phyloP scores from a whole-genome alignment of 805 yeast species.

The Saturnispora sekii region DNA sequence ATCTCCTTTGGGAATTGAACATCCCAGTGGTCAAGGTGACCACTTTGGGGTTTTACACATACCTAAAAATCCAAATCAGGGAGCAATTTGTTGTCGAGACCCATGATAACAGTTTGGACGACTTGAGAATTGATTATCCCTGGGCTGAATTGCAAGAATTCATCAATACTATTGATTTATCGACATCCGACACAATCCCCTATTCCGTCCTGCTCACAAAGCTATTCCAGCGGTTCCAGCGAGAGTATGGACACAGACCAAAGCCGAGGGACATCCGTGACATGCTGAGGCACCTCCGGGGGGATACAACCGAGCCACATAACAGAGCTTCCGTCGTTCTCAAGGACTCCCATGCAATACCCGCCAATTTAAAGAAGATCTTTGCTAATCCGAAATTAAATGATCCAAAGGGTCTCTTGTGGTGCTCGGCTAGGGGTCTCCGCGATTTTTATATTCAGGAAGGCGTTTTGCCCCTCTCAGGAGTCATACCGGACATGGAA shows the following conservation, averaged over 20 bases:
- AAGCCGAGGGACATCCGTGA: slow-evolving; percentile 16
- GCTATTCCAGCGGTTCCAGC: slow-evolving; percentile 36
- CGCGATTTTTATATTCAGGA: slow-evolving; percentile 36
- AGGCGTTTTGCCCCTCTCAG: slow-evolving; percentile 55
- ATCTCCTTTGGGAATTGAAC: slow-evolving; percentile 30
- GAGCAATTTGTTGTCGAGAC: slow-evolving; percentile 69
- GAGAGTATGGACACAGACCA: slow-evolving; percentile 10
- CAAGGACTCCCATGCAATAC: slow-evolving; percentile 28
- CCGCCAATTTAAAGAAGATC: slow-evolving; percentile 20
- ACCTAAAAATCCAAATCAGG: slow-evolving; percentile 38
- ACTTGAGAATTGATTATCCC: slow-evolving; percentile 55
- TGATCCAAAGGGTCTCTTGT: slow-evolving; percentile 33
- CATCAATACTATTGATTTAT: slow-evolving; percentile 41
- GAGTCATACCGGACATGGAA: slow-evolving; percentile 82
- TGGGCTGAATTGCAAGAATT: slow-evolving; percentile 59
- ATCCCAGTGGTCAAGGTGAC: slow-evolving; percentile 48
- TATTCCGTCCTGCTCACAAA: slow-evolving; percentile 52
- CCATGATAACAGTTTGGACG: slow-evolving; percentile 51
- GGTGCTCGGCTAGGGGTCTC: slow-evolving; percentile 54
- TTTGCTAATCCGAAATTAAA: slow-evolving; percentile 16
- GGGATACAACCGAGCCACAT: slow-evolving; percentile 26
- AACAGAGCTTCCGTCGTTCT: slow-evolving; percentile 38
- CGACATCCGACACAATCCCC: slow-evolving; percentile 47
- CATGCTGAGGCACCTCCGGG: slow-evolving; percentile 21
- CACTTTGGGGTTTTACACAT: slow-evolving; percentile 59